phyloP scores from a whole-genome alignment of 768 basidiomycete genomes.

The Hydnomerulius pinastri region DNA sequence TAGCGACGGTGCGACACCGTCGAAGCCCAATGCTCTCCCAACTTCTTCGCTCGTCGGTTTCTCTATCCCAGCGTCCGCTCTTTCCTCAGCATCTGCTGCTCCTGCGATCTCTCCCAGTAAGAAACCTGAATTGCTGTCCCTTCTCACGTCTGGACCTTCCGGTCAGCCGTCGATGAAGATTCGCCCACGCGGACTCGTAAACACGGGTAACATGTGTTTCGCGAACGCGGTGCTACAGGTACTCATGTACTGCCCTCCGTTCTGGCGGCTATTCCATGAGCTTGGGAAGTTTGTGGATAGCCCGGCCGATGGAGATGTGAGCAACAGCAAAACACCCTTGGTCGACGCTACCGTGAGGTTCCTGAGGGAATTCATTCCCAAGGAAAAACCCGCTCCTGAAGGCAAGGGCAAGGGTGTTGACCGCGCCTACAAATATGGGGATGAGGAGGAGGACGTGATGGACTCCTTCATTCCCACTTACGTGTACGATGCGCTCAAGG shows the following conservation, averaged over 20 bases:
- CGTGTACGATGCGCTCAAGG: slow-evolving; percentile 91
- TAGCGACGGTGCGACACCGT: slow-evolving; percentile 39
- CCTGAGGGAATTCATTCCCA: slow-evolving; percentile 68
- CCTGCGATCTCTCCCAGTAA: slow-evolving; percentile 37
- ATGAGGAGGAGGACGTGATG: slow-evolving; percentile 51
- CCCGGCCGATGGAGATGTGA: slow-evolving; percentile 26
- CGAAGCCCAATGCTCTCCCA: slow-evolving; percentile 55
- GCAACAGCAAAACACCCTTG: slow-evolving; percentile 47
- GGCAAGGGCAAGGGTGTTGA: slow-evolving; percentile 45
- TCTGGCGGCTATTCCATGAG: slow-evolving; percentile 74
- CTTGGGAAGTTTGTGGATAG: slow-evolving; percentile 55
- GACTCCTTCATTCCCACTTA: slow-evolving; percentile 84
- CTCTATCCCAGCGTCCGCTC: slow-evolving; percentile 59
- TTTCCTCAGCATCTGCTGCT: slow-evolving; percentile 22
- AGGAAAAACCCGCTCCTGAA: slow-evolving; percentile 19
- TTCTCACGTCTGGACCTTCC: slow-evolving; percentile 48
- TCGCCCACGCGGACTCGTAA: slow-evolving; percentile 81
- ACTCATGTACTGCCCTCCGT: slow-evolving; percentile 86
- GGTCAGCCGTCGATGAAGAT: slow-evolving; percentile 36
- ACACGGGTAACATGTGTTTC: slow-evolving; percentile 97
- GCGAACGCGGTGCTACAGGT: slow-evolving; percentile 93
- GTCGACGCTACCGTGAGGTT: slow-evolving; percentile 74
- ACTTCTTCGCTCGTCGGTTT: slow-evolving; percentile 73
- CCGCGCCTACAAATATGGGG: slow-evolving; percentile 22
- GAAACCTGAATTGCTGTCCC: slow-evolving; percentile 52